These are phyloP conservation scores for Camellia sinensis DNA, from an alignment of 148 eudicot species.

Conservation along the genomic window DNA sequence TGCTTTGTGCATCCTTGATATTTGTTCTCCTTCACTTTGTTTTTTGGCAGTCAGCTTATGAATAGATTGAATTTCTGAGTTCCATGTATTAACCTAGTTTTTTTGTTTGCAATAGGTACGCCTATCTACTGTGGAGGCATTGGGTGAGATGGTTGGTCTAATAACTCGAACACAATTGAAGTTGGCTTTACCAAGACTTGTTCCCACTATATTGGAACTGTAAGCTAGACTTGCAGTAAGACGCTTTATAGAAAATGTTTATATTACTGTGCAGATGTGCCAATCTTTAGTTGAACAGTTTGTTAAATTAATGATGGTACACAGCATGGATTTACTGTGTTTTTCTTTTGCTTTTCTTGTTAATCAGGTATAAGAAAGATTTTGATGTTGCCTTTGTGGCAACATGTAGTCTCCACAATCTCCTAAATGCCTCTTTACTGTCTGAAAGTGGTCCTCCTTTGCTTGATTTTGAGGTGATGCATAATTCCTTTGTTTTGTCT, in stretches of 20 bases:
- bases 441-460: slow-evolving; percentile 92
- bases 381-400: slow-evolving; percentile 73
- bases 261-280: not conserved
- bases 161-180: slow-evolving; percentile 74
- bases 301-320: not conserved
- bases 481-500: not conserved
- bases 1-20: not conserved
- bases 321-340: not conserved
- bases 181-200: slow-evolving; percentile 83
- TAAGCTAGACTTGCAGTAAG: slow-evolving; percentile 38
- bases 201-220: slow-evolving; percentile 88
- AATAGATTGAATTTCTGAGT: not conserved
- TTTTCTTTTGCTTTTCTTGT: slow-evolving; percentile 9
- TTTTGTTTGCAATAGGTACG: slow-evolving; percentile 50
- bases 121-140: slow-evolving; percentile 77
- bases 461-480: slow-evolving; percentile 89
- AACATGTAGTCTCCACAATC: slow-evolving; percentile 84
- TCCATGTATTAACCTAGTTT: not conserved
- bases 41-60: not conserved
- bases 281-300: slow-evolving; percentile 1
- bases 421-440: slow-evolving; percentile 75
- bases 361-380: slow-evolving; percentile 75
- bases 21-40: not conserved
- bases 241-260: not conserved
- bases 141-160: slow-evolving; percentile 94